Evolutionary conservation across 23 red algal genomes (phyloP), one percentile per base, ranked within the genome.

Genomic region (Pyropia yezoensis): DNA sequence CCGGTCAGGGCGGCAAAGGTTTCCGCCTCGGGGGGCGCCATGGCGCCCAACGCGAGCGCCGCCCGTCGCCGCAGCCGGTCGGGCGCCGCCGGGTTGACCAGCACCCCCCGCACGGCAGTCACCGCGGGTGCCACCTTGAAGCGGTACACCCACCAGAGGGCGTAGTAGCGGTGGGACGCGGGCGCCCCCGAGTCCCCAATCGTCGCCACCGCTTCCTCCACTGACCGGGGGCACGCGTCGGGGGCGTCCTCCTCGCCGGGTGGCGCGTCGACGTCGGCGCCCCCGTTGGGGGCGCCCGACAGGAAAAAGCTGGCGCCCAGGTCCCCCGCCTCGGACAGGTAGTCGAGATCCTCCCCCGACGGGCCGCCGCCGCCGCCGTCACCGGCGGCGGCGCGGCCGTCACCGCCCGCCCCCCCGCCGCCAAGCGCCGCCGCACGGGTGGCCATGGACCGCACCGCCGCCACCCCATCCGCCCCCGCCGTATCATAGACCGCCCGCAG

Each of bases 61-160:
- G 94, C 87, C 16, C 94, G 61, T 18, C 87, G 76, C 28, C 85
- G 82, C 33, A 98, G 61, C 50, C 79, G 73, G 25, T 79, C 74
- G 53, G 51, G 59, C 39, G 39, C 39, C 11, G 39, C 39, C 3
- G 77, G 64, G 19, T 67, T 49, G 20, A 33, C 18, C 54, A 98
- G 71, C 49, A 91, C 86, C 18, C 66, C 61, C 9, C 91, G 65
- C 22, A 98, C 79, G 8, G 94, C 86, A 20, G 55, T 21, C 59
- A 79, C 74, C 18, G 94, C 94, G 20, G 67, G 34, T 9, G 34
- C 33, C 9, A 98, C 85, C 51, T 82, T 80, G 33, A 91, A 91
- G 54, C 85, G 80, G 33, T 81, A 91, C 15, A 98, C 59, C 94
- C 94, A 98, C 94, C 94, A 98, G 14, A 91, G 28, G 27, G 80